These are phyloP conservation scores for Ophiocordyceps camponoti-saundersi DNA, from an alignment of 2,329 filamentous ascomycete species.

Conservation along the genomic window DNA sequence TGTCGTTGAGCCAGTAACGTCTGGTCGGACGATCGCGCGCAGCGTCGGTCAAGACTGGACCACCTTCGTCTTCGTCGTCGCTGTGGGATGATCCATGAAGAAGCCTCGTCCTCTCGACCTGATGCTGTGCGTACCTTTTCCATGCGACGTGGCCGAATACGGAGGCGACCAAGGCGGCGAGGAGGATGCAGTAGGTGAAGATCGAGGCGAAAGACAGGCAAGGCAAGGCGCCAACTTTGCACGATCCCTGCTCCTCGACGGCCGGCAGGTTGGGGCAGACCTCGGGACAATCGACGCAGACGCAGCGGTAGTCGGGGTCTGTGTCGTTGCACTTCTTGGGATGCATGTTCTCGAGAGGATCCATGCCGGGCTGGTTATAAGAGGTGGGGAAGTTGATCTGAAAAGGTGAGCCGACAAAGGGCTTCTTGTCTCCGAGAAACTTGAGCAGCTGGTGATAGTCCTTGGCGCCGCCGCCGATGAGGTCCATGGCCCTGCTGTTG, in stretches of 20 bases:
- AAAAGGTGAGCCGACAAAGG: slow-evolving; percentile 73
- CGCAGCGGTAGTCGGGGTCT: slow-evolving; percentile 72
- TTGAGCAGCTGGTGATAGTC: slow-evolving; percentile 77
- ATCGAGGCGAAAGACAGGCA: slow-evolving; percentile 90
- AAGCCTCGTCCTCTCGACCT: slow-evolving; percentile 68
- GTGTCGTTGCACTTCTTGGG: slow-evolving; percentile 82
- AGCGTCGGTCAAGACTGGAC: slow-evolving; percentile 53
- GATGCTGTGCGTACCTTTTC: slow-evolving; percentile 53
- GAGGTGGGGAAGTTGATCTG: slow-evolving; percentile 81
- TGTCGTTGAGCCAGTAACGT: slow-evolving; percentile 69
- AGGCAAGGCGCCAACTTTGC: slow-evolving; percentile 73
- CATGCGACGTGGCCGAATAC: slow-evolving; percentile 62
- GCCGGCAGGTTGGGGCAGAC: slow-evolving; percentile 72
- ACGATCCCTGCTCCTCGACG: slow-evolving; percentile 52
- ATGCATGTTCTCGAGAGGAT: slow-evolving; percentile 43
- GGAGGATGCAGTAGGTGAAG: slow-evolving; percentile 61
- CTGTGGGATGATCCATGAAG: slow-evolving; percentile 71
- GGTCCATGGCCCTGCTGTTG: slow-evolving; percentile 83
- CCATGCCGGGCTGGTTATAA: slow-evolving; percentile 52
- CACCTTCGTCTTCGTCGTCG: slow-evolving; percentile 88
- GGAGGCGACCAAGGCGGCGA: slow-evolving; percentile 48
- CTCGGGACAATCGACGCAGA: slow-evolving; percentile 80
- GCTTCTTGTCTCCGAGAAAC: slow-evolving; percentile 84
- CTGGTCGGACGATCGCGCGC: slow-evolving; percentile 65
- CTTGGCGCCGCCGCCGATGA: slow-evolving; percentile 89